Percentiles rank a stretch among this genome's conserved stretches.
Evolutionary conservation across 73 alveolate genomes (phyloP).

Genomic region (Paramecium sexaurelia): DNA sequence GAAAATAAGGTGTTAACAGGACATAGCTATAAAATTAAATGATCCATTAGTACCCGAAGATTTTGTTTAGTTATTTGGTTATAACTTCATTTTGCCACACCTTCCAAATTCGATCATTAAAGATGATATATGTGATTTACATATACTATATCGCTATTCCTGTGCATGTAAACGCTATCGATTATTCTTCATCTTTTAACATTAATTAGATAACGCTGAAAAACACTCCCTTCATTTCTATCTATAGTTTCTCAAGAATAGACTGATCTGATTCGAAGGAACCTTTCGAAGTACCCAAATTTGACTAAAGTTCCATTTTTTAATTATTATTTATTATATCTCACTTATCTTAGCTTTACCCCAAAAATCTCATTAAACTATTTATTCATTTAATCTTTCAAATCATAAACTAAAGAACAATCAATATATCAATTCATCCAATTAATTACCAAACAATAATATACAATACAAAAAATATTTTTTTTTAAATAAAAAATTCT

Average conservation of each 20-base stretch:
- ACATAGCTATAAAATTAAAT: conserved; percentile 17
- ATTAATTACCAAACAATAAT: no score
- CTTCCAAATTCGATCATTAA: conserved; percentile 31
- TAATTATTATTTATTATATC: not conserved
- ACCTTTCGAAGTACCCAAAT: conserved; percentile 28
- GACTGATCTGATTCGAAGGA: conserved; percentile 13
- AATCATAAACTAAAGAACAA: conserved; percentile 57
- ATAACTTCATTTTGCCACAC: conserved; percentile 47
- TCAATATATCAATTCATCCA: conserved; percentile 41
- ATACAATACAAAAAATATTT: no score
- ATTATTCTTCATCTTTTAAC: conserved; percentile 50
- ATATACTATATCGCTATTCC: not conserved
- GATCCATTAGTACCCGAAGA: conserved; percentile 12
- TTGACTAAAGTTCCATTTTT: conserved; percentile 46
- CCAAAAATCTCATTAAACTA: conserved; percentile 15
- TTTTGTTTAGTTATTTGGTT: not conserved
- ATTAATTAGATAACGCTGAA: not conserved
- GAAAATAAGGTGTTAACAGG: conserved; percentile 13
- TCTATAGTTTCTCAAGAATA: not conserved
- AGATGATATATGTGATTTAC: conserved; percentile 35
- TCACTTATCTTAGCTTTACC: conserved; percentile 22
- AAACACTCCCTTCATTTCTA: not conserved
- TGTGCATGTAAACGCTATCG: not conserved
- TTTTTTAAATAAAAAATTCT: no score
- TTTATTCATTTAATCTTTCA: conserved; percentile 34